Conservation (phyloP, 495 filamentous ascomycete genomes). For the Penicillium desertorum region DNA sequence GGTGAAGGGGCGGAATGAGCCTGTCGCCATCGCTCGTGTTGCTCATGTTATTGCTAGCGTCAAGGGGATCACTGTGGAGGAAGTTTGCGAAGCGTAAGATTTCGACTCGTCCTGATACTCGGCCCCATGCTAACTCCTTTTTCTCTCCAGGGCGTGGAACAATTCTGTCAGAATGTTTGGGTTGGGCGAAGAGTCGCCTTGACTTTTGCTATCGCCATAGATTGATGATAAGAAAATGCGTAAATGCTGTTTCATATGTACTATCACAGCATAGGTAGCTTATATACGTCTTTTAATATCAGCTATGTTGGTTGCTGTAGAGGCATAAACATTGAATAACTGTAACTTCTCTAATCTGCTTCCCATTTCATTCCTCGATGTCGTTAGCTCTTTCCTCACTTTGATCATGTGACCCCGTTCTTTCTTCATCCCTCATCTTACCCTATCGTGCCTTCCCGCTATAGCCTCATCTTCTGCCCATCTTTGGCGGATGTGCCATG, state of each 20-base stretch:
- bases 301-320: too few species aligned
- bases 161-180: conserved; percentile 83
- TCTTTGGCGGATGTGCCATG: too few species aligned
- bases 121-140: conserved; percentile 19
- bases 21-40: conserved; percentile 78
- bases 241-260: not conserved
- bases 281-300: too few species aligned
- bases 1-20: conserved; percentile 93
- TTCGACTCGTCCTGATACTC: not conserved
- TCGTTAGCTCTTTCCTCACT: too few species aligned
- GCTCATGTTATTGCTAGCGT: conserved; percentile 81
- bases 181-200: conserved; percentile 49
- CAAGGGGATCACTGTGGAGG: conserved; percentile 74
- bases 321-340: too few species aligned
- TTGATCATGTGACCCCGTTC: too few species aligned
- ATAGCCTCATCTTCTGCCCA: too few species aligned
- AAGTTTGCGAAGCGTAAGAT: conserved; percentile 78
- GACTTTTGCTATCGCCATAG: not conserved
- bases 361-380: too few species aligned
- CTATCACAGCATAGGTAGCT: not conserved
- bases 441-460: too few species aligned
- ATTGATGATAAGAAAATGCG: not conserved
- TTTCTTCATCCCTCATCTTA: too few species aligned
- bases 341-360: too few species aligned
- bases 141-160: conserved; percentile 60